These are phyloP conservation scores for Purpureocillium lavendulum DNA, from an alignment of 2,329 filamentous ascomycete genomes.

Conservation along the genomic window DNA sequence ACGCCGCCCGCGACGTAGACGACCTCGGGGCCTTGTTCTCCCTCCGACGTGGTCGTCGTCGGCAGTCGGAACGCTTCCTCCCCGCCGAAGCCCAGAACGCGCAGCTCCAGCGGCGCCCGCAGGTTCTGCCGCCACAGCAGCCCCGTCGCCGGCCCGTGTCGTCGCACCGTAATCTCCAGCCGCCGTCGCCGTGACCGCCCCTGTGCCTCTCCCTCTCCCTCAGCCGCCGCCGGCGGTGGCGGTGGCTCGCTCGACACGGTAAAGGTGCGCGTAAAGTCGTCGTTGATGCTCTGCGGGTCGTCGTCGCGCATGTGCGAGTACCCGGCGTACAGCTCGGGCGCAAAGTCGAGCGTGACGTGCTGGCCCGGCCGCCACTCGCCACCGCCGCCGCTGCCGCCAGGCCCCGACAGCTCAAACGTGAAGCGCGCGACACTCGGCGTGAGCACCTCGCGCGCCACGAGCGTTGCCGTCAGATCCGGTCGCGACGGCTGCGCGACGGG, in stretches of 20 bases:
- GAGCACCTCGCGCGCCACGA: constrained; percentile 50
- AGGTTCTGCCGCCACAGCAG: constrained; percentile 54
- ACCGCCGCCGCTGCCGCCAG: not conserved
- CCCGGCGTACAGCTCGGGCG: constrained; percentile 58
- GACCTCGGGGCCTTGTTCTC: constrained; percentile 9
- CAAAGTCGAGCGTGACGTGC: constrained; percentile 69
- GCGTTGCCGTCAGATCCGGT: constrained; percentile 33
- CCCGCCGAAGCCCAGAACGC: constrained; percentile 67
- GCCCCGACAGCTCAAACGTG: constrained; percentile 29
- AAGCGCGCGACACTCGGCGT: constrained; percentile 63
- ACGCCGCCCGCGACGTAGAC: constrained; percentile 72
- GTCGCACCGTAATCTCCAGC: constrained; percentile 66
- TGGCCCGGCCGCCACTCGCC: constrained; percentile 59
- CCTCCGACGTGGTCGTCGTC: constrained; percentile 1
- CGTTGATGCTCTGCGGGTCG: constrained; percentile 72
- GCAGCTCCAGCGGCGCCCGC: constrained; percentile 49
- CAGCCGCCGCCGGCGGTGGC: too few species aligned
- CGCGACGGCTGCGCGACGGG: constrained; percentile 9
- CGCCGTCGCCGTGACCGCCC: constrained; percentile 19
- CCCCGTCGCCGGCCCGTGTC: constrained; percentile 59
- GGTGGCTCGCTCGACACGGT: constrained; percentile 60
- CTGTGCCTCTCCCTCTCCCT: constrained; percentile 7
- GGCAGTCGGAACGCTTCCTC: constrained; percentile 34
- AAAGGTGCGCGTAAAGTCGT: constrained; percentile 78
- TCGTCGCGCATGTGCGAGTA: constrained; percentile 80